Evolutionary conservation across 257 asterid species (phyloP), one percentile per base, ranked within the genome.

Genomic region (Solanum chmielewskii): DNA sequence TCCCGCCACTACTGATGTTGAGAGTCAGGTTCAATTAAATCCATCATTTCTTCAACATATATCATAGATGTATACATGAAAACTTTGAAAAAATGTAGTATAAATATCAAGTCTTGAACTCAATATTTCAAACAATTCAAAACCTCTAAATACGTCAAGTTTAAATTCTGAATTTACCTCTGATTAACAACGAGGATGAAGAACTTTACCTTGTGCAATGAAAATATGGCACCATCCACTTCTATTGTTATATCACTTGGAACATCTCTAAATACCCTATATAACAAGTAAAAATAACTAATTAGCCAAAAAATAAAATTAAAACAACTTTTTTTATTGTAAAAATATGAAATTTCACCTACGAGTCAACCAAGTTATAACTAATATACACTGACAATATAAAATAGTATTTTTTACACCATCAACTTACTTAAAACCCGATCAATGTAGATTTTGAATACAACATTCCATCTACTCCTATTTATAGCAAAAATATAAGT

Each of bases 201-300:
- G 89, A 81, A 52, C 15, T 89, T 92, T 88, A 92, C 98, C 97
- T 97, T 96, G 85, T 97, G 99, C 91, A 97, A 87, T 21, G 95
- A 89, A 91, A 97, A 95, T 62, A 93, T 89, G 62, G 90, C 92
- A 13, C 99, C 99, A 49, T 92, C 94, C 25, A 97, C 98, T 92
- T 97, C 96, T 60, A 97, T 94, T 2, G 93, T 92, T 88, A 96
- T 95, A 87, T 97, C 99, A 86, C 99, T 96, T 3, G 98, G 98
- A 88, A 97, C 99, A 89, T 97, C 99, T 88, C 93, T 93, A 90
- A 95, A 97, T 70, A 92, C 98, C 99, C 99, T 97, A 88, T 80
- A 56, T 75, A 39, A 87, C 89, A 85, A 39, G 87, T 44, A 73
- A 45, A 45, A 86, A 47, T 31, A 88, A 64, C 47, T 56, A 86